These are phyloP conservation scores for Cryptococcus sp. DNA, from an alignment of 1,284 basidiomycete species.

Conservation along the genomic window DNA sequence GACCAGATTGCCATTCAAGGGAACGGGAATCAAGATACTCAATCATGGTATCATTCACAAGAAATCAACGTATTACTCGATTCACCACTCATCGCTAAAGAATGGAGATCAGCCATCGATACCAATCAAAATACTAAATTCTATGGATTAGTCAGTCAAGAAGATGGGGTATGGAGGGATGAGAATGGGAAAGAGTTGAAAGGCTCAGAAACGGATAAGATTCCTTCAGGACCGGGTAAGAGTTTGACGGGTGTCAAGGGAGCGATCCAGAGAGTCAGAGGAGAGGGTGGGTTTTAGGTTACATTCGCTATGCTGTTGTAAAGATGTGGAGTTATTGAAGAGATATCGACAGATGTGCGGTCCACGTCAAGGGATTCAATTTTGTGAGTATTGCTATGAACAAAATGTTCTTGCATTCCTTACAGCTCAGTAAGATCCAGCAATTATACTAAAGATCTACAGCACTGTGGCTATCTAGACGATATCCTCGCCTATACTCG, in stretches of 20 bases:
- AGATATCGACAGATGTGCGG: too few relatives aligned
- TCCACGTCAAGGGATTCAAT: too few relatives aligned
- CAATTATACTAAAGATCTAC: too few relatives aligned
- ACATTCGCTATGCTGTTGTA: too few relatives aligned
- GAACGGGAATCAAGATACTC: conserved; percentile 53
- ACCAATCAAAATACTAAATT: conserved; percentile 64
- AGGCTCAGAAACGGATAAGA: conserved; percentile 9
- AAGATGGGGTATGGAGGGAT: conserved; percentile 34
- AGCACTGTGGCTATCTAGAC: too few relatives aligned
- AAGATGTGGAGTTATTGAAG: too few relatives aligned
- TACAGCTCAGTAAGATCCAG: too few relatives aligned
- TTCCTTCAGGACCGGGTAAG: conserved; percentile 21
- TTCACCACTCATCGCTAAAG: conserved; percentile 54
- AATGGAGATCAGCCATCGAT: conserved; percentile 59
- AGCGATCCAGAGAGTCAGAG: conserved; percentile 24
- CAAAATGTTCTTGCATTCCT: too few relatives aligned
- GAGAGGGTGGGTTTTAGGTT: conserved; percentile 25
- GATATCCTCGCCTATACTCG: neutral
- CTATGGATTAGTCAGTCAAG: conserved; percentile 49
- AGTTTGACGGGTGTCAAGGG: conserved; percentile 27
- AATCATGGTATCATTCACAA: conserved; percentile 70
- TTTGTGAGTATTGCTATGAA: too few relatives aligned
- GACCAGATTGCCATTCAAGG: conserved; percentile 57
- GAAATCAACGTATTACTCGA: conserved; percentile 71
- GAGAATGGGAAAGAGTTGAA: conserved; percentile 11